These are phyloP conservation scores for Fusarium concolor DNA, from an alignment of 2,329 filamentous ascomycete genomes.

Conservation along the genomic window DNA sequence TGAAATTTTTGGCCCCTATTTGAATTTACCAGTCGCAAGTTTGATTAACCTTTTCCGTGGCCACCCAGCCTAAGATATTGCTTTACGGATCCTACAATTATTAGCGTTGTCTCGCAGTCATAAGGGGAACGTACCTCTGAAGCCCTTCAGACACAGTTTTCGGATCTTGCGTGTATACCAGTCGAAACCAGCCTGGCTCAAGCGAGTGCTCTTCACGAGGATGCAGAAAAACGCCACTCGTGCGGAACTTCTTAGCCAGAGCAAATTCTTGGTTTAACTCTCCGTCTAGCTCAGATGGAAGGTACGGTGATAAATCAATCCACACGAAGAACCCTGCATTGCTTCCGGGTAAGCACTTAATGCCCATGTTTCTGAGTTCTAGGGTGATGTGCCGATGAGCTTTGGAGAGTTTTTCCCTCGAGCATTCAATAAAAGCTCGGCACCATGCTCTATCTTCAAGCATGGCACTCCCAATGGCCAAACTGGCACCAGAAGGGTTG, in stretches of 20 bases:
- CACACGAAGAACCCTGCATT: conserved; percentile 70
- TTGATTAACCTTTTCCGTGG: background rate
- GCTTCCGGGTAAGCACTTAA: conserved; percentile 57
- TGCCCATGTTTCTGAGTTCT: conserved; percentile 54
- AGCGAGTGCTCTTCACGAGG: conserved; percentile 59
- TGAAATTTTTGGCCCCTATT: conserved; percentile 6
- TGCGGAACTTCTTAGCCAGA: conserved; percentile 57
- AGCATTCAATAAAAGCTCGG: conserved; percentile 56
- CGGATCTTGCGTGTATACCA: conserved; percentile 62
- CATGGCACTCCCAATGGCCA: conserved; percentile 57
- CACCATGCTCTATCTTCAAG: conserved; percentile 60
- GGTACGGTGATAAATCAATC: conserved; percentile 60
- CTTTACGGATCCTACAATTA: conserved; percentile 25
- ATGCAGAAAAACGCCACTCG: conserved; percentile 63
- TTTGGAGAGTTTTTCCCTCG: conserved; percentile 54
- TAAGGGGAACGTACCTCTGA: conserved; percentile 44
- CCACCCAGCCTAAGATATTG: conserved; percentile 16
- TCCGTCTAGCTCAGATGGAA: conserved; percentile 48
- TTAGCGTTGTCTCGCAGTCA: conserved; percentile 5
- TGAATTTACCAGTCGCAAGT: background rate
- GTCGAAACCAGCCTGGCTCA: conserved; percentile 63
- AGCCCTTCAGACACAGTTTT: conserved; percentile 53
- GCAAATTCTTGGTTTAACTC: conserved; percentile 56
- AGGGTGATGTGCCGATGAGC: conserved; percentile 55
- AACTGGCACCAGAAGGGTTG: conserved; percentile 58